Percentiles rank a stretch among this genome's conserved stretches.
phyloP scores from a whole-genome alignment of 495 filamentous ascomycete genomes.

The Aspergillus saccharolyticus region DNA sequence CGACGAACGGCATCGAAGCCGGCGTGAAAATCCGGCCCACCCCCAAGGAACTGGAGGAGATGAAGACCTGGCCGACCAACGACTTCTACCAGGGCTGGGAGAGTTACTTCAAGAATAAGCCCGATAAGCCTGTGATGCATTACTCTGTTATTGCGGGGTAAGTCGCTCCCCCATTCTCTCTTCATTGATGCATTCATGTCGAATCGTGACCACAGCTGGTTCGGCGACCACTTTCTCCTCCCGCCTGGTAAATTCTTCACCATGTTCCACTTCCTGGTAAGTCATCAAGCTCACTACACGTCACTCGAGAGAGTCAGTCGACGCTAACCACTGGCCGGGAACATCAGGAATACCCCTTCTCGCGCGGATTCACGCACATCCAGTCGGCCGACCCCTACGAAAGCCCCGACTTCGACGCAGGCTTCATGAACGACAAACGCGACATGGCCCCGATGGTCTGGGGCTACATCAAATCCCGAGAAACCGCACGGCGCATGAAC shows the following conservation, averaged over 20 bases:
- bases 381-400: slow-evolving; percentile 67
- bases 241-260: slow-evolving; percentile 78
- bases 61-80: slow-evolving; percentile 60
- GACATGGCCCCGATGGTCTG: slow-evolving; percentile 83
- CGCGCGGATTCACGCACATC: slow-evolving; percentile 69
- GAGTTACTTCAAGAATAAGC: slow-evolving; percentile 78
- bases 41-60: slow-evolving; percentile 61
- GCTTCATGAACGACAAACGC: slow-evolving; percentile 80
- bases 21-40: slow-evolving; percentile 76
- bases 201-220: slow-evolving; percentile 22
- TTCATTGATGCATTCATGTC: background rate
- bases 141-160: slow-evolving; percentile 63
- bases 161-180: slow-evolving; percentile 16
- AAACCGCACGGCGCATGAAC: slow-evolving; percentile 73
- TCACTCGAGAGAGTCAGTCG: background rate
- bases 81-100: slow-evolving; percentile 69
- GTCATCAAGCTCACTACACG: background rate
- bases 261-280: slow-evolving; percentile 77
- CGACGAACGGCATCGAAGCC: slow-evolving; percentile 83
- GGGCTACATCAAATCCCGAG: slow-evolving; percentile 82
- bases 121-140: slow-evolving; percentile 85
- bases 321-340: background rate
- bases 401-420: slow-evolving; percentile 72
- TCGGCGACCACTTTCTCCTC: slow-evolving; percentile 65
- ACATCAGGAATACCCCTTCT: slow-evolving; percentile 69